Evolutionary conservation across 805 yeast species (phyloP), one percentile per base, ranked within the genome.

Genomic region (Saccharomycopsis schoenii): DNA sequence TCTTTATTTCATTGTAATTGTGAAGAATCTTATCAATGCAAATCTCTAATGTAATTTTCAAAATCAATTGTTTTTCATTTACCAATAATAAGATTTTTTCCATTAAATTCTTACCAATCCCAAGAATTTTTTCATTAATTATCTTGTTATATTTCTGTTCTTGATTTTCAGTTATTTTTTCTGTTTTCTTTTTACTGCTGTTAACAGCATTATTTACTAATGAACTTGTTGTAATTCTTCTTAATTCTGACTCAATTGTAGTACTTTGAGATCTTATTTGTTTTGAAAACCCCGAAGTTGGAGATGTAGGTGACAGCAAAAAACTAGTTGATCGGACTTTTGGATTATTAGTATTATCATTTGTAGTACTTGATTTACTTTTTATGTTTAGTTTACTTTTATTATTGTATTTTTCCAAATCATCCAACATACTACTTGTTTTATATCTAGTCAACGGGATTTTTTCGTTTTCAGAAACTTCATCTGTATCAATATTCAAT

Each of bases 371-470:
- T 36, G 19, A 43, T 47, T 10, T 17, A 41, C 50, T 51, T 19
- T 47, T 37, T n/a, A n/a, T n/a, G n/a, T n/a, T n/a, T n/a, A n/a
- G n/a, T n/a, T n/a, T n/a, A n/a, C 50, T 51, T 19, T 47, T 37
- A 42, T 37, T 40, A 19, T 56, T 58, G 42, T 52, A 60, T 25
- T 51, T 58, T 24, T 59, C 39, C 50, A 64, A 57, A 40, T 64
- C 66, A 55, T 60, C 65, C 40, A 64, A 42, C 66, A 64, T 64
- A 14, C 60, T 52, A 21, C 65, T 60, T 11, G 65, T 64, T 57
- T 60, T 64, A 41, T 64, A 62, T 15, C 61, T 50, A 6, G 55
- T 52, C 36, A 60, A 43, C 21, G 52, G 52, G 6, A 6, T 17
- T 24, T 15, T 47, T 4, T 9, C n/a, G 9, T 12, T 25, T 1